A percentile compares a stretch with the other conserved stretches of the same genome.
Evolutionary conservation across 164 flowering plant genomes (phyloP).

Genomic region (Vitis rotundifolia): DNA sequence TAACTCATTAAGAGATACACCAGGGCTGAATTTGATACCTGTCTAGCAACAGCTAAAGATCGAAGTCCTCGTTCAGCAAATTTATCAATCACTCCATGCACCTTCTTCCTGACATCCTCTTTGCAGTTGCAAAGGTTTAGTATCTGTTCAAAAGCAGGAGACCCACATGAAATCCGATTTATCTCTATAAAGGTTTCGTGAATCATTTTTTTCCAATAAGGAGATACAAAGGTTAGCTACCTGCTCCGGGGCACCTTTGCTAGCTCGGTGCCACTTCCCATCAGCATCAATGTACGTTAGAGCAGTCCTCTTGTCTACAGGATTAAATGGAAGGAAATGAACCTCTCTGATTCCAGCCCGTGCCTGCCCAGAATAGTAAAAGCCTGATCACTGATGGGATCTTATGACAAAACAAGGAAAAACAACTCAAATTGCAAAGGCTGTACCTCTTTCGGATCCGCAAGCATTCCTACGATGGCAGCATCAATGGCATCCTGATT

Average conservation of each 20-base stretch:
- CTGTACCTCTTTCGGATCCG: slow-evolving; percentile 51
- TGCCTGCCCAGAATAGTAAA: slow-evolving; percentile 27
- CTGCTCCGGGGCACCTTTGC: slow-evolving; percentile 63
- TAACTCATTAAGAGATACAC: neutral
- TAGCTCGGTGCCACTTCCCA: slow-evolving; percentile 53
- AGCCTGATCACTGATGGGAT: neutral
- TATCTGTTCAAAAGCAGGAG: slow-evolving; percentile 24
- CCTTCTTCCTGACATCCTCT: slow-evolving; percentile 41
- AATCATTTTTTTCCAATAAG: neutral
- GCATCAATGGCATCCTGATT: slow-evolving; percentile 62
- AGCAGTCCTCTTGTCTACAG: slow-evolving; percentile 54
- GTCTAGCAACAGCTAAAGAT: slow-evolving; percentile 48
- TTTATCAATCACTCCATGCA: slow-evolving; percentile 39
- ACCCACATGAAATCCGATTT: neutral
- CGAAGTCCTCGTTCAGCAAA: slow-evolving; percentile 54
- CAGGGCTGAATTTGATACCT: slow-evolving; percentile 17
- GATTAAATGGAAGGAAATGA: slow-evolving; percentile 52
- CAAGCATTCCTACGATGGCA: slow-evolving; percentile 53
- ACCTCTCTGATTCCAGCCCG: slow-evolving; percentile 45
- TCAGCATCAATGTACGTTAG: slow-evolving; percentile 41
- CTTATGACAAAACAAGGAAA: neutral
- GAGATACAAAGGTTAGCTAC: slow-evolving; percentile 7
- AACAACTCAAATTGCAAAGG: neutral
- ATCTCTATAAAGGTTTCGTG: neutral
- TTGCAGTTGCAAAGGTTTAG: slow-evolving; percentile 42